These are phyloP conservation scores for Neocucurbitaria cava DNA, from an alignment of 2,329 filamentous ascomycete genomes.

Conservation along the genomic window DNA sequence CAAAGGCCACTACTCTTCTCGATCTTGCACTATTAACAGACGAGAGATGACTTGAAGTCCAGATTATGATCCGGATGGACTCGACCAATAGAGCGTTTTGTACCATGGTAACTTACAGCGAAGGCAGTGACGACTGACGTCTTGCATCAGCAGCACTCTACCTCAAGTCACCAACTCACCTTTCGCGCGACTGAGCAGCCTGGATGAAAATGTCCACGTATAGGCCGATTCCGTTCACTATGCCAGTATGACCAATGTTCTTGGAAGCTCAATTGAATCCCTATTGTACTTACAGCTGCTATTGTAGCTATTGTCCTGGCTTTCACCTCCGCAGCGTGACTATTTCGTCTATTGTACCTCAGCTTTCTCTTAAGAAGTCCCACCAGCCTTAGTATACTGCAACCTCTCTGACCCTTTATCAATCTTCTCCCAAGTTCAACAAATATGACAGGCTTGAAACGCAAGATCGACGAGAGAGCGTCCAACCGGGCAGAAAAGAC, in stretches of 20 bases:
- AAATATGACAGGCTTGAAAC: not conserved
- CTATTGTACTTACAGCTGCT: slow-evolving; percentile 1
- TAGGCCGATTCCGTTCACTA: not conserved
- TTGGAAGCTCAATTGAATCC: not conserved
- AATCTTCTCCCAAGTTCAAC: not conserved
- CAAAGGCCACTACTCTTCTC: no score
- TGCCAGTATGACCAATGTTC: not conserved
- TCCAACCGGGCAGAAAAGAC: not conserved
- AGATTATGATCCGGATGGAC: not conserved
- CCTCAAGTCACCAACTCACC: slow-evolving; percentile 11
- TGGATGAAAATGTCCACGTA: not conserved
- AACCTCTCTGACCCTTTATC: not conserved
- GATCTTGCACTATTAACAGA: not conserved
- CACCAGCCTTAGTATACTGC: not conserved
- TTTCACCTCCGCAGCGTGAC: not conserved
- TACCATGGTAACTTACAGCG: slow-evolving; percentile 1
- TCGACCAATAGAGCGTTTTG: not conserved
- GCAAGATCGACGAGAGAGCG: not conserved
- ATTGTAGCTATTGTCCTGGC: not conserved
- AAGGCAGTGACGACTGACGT: not conserved
- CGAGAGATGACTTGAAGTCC: not conserved
- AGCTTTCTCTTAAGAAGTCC: not conserved
- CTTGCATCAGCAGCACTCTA: not conserved
- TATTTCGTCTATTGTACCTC: not conserved
- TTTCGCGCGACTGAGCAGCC: not conserved